Evolutionary conservation across 345 rosid species (phyloP).

Genomic region (Trapa bicornis): DNA sequence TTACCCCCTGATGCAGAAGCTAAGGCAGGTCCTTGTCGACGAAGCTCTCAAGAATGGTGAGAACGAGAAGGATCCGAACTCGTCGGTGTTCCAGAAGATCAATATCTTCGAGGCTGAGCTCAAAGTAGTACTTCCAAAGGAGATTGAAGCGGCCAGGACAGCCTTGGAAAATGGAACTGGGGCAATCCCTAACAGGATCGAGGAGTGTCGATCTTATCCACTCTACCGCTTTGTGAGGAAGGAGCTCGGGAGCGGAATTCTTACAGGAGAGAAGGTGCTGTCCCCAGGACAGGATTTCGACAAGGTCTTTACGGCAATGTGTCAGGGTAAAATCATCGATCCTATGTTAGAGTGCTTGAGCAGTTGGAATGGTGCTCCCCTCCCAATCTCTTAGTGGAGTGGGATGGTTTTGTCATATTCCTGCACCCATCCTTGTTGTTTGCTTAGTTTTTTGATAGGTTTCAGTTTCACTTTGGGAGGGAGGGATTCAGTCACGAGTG

Average conservation of each 20-base stretch:
- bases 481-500: too few relatives aligned
- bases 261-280: conserved; percentile 8
- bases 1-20: conserved; percentile 14
- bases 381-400: not conserved
- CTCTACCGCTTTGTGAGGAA: conserved; percentile 8
- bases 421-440: too few relatives aligned
- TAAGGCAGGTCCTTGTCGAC: conserved; percentile 12
- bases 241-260: conserved; percentile 1
- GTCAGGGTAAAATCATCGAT: conserved; percentile 8
- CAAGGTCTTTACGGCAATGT: conserved; percentile 10
- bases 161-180: conserved; percentile 6
- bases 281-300: conserved; percentile 9
- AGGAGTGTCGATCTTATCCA: conserved; percentile 11
- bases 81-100: conserved; percentile 11
- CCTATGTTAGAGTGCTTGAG: conserved; percentile 10
- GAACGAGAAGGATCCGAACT: conserved; percentile 8
- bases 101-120: conserved; percentile 10
- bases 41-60: conserved; percentile 9
- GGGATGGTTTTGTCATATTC: too few relatives aligned
- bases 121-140: conserved; percentile 10
- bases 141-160: conserved; percentile 6
- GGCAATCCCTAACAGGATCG: conserved; percentile 8
- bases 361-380: conserved; percentile 8
- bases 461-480: too few relatives aligned
- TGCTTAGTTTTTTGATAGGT: too few relatives aligned